These are phyloP conservation scores for Apocynum venetum DNA, from an alignment of 257 asterid genomes.

Conservation along the genomic window DNA sequence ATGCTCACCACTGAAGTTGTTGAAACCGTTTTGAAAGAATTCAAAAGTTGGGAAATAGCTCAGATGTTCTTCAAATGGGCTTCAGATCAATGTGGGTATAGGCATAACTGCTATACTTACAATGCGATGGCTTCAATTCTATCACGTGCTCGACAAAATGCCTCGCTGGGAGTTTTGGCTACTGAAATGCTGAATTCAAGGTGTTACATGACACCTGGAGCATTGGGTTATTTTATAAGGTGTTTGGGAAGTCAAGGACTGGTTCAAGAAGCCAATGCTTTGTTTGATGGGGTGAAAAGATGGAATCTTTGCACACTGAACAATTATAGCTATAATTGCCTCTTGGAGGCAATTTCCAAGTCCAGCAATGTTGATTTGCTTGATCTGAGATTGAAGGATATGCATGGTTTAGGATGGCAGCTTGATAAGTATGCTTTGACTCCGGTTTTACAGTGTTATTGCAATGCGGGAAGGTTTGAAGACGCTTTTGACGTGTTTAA, in stretches of 20 bases:
- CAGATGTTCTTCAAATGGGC: constrained; percentile 72
- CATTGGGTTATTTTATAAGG: constrained; percentile 77
- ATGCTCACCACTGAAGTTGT: constrained; percentile 59
- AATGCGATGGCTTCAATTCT: constrained; percentile 72
- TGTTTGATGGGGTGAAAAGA: constrained; percentile 67
- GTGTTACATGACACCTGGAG: constrained; percentile 70
- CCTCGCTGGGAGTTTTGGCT: constrained; percentile 51
- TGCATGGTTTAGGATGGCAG: constrained; percentile 47
- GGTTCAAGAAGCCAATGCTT: constrained; percentile 61
- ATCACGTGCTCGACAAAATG: constrained; percentile 83
- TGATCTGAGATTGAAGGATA: constrained; percentile 64
- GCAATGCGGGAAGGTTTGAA: constrained; percentile 56
- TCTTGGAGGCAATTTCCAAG: constrained; percentile 70
- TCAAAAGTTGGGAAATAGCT: constrained; percentile 64
- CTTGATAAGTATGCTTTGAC: constrained; percentile 71
- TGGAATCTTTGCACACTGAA: constrained; percentile 49
- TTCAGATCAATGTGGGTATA: constrained; percentile 50
- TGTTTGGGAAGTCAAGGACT: constrained; percentile 73
- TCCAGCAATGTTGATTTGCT: constrained; percentile 45
- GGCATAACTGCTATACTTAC: constrained; percentile 61
- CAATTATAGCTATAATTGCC: constrained; percentile 63
- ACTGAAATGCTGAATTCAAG: constrained; percentile 28
- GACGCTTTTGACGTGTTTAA: constrained; percentile 58
- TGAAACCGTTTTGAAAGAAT: constrained; percentile 56
- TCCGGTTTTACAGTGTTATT: constrained; percentile 74